A percentile compares a stretch with the other conserved stretches of the same genome.
phyloP scores from a whole-genome alignment of 352 stramenopile species.

The Phytophthora boehmeriae region DNA sequence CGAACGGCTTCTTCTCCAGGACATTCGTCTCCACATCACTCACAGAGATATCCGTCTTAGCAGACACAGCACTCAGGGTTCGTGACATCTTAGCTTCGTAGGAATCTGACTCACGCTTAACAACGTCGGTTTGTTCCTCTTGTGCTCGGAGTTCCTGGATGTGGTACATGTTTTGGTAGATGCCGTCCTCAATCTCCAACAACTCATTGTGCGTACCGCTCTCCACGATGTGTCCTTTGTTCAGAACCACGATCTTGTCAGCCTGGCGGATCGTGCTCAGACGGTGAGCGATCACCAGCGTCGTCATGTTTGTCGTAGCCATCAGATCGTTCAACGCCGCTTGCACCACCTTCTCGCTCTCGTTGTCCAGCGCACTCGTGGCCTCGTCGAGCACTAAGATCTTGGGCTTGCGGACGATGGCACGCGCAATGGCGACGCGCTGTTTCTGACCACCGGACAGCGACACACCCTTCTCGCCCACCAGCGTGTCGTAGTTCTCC shows the following conservation, averaged over 20 bases:
- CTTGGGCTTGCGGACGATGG: slow-evolving; percentile 25
- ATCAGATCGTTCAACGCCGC: slow-evolving; percentile 36
- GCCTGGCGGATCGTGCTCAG: slow-evolving; percentile 48
- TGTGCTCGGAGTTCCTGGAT: slow-evolving; percentile 41
- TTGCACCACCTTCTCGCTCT: slow-evolving; percentile 46
- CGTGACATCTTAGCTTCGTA: background rate
- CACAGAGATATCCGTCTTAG: background rate
- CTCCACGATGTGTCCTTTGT: slow-evolving; percentile 36
- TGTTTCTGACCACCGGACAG: slow-evolving; percentile 45
- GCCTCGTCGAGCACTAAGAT: slow-evolving; percentile 37
- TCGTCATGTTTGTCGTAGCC: slow-evolving; percentile 53
- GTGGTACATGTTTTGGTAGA: slow-evolving; percentile 84
- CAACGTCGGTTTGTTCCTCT: background rate
- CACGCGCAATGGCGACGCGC: slow-evolving; percentile 35
- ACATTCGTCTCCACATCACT: slow-evolving; percentile 6
- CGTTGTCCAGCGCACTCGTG: slow-evolving; percentile 19
- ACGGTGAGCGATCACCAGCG: slow-evolving; percentile 55
- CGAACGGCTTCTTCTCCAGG: slow-evolving; percentile 3
- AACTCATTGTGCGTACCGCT: slow-evolving; percentile 40
- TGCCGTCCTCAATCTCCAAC: slow-evolving; percentile 55
- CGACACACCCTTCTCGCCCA: slow-evolving; percentile 41
- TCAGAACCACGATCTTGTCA: slow-evolving; percentile 52
- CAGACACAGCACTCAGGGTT: slow-evolving; percentile 2
- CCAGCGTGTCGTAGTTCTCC: slow-evolving; percentile 72
- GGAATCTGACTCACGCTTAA: background rate